phyloP scores from a whole-genome alignment of 2,329 filamentous ascomycete genomes.

The Ophiostoma ips region DNA sequence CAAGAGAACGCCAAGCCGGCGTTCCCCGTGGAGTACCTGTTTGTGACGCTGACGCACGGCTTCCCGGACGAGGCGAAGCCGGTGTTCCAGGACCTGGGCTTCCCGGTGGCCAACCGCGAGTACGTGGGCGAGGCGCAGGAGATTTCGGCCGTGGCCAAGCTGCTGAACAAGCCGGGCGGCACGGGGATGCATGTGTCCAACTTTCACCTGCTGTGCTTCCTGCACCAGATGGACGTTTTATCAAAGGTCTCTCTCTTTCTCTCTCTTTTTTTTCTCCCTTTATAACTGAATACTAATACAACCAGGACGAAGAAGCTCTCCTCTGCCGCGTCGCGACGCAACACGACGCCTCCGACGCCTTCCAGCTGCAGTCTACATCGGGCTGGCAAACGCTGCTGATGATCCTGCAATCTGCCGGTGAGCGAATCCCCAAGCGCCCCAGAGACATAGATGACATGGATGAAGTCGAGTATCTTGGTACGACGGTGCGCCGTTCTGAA shows the following conservation, averaged over 20 bases:
- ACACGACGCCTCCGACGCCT: slow-evolving; percentile 66
- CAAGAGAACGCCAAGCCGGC: slow-evolving; percentile 94
- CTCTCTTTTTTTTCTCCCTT: not conserved
- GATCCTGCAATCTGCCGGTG: slow-evolving; percentile 94
- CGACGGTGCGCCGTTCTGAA: not conserved
- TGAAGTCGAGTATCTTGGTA: slow-evolving; percentile 6
- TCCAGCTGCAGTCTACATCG: slow-evolving; percentile 70
- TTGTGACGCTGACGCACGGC: slow-evolving; percentile 90
- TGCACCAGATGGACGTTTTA: slow-evolving; percentile 67
- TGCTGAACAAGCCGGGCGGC: slow-evolving; percentile 28
- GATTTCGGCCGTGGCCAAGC: slow-evolving; percentile 3
- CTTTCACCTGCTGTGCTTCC: slow-evolving; percentile 85
- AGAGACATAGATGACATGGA: slow-evolving; percentile 8
- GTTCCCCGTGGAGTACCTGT: slow-evolving; percentile 91
- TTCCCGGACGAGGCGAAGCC: slow-evolving; percentile 75
- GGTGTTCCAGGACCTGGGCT: slow-evolving; percentile 59
- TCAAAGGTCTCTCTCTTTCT: slow-evolving; percentile 52
- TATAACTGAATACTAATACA: slow-evolving; percentile 3
- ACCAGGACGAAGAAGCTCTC: slow-evolving; percentile 74
- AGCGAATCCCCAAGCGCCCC: slow-evolving; percentile 67
- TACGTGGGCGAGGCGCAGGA: slow-evolving; percentile 79
- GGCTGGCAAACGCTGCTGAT: slow-evolving; percentile 91
- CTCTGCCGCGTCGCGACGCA: slow-evolving; percentile 73
- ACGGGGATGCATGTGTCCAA: slow-evolving; percentile 65
- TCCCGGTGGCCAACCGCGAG: slow-evolving; percentile 86